Conservation (phyloP, 805 yeast species). For the Candida orba region DNA sequence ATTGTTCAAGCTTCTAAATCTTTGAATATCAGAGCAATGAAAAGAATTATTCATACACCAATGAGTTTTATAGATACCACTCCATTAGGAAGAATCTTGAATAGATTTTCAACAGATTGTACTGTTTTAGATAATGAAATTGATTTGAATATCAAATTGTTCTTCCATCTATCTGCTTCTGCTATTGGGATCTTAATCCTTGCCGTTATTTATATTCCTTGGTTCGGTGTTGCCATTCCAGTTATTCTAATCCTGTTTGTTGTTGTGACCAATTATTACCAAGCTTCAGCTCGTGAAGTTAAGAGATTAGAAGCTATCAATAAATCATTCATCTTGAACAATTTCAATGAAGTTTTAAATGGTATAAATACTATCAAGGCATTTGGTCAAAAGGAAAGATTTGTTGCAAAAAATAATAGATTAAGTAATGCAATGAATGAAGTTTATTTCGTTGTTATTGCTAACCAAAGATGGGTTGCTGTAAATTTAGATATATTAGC, state of each 20-base stretch:
- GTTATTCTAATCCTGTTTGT: slow-evolving; percentile 28
- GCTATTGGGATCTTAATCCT: slow-evolving; percentile 53
- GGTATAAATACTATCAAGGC: slow-evolving; percentile 61
- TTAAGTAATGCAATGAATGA: slow-evolving; percentile 58
- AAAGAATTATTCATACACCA: slow-evolving; percentile 58
- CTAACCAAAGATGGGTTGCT: slow-evolving; percentile 66
- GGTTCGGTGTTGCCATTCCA: slow-evolving; percentile 61
- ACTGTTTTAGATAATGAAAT: slow-evolving; percentile 74
- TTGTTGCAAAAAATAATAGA: slow-evolving; percentile 35
- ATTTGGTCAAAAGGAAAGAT: slow-evolving; percentile 38
- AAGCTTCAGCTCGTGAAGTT: slow-evolving; percentile 66
- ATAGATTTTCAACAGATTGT: slow-evolving; percentile 77
- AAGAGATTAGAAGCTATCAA: slow-evolving; percentile 70
- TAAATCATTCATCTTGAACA: slow-evolving; percentile 60
- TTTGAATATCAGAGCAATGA: slow-evolving; percentile 40
- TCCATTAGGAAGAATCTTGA: slow-evolving; percentile 76
- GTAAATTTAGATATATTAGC: slow-evolving; percentile 49
- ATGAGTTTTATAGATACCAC: slow-evolving; percentile 77
- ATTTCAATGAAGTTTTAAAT: slow-evolving; percentile 60
- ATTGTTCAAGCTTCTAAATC: slow-evolving; percentile 10
- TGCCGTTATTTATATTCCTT: slow-evolving; percentile 64
- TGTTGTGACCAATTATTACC: slow-evolving; percentile 45
- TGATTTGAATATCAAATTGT: slow-evolving; percentile 52
- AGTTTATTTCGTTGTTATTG: slow-evolving; percentile 50
- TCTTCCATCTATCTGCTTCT: slow-evolving; percentile 37